Percentiles rank a stretch among this genome's conserved stretches.
Evolutionary conservation across 441 rosid genomes (phyloP).

Genomic region (Adansonia rubrostipa): DNA sequence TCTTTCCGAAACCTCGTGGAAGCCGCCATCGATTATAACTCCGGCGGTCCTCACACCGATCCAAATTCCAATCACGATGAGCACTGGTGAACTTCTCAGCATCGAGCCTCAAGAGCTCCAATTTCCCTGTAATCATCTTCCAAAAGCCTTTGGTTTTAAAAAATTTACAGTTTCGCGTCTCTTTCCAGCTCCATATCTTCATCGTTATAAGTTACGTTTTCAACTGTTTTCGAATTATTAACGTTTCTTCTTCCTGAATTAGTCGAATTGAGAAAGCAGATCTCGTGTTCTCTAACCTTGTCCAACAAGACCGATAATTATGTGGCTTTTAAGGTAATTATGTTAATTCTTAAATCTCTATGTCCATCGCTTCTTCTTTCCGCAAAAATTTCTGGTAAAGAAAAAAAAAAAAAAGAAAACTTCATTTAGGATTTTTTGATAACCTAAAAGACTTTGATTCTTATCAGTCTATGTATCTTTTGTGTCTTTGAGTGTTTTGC

Average conservation of each 20-base stretch:
- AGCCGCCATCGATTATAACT: background rate
- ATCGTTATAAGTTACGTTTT: slow-evolving; percentile 10
- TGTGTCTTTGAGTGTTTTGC: slow-evolving; percentile 25
- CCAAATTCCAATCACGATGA: slow-evolving; percentile 42
- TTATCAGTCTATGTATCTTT: background rate
- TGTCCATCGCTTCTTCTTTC: background rate
- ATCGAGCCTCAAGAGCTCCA: slow-evolving; percentile 83
- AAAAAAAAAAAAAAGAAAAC: background rate
- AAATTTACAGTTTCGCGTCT: background rate
- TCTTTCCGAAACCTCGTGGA: background rate
- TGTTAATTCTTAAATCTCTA: background rate
- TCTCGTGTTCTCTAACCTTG: slow-evolving; percentile 69
- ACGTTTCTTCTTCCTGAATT: background rate
- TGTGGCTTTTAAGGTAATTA: slow-evolving; percentile 77
- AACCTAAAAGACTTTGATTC: background rate
- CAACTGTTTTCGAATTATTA: slow-evolving; percentile 18
- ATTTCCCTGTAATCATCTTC: slow-evolving; percentile 59
- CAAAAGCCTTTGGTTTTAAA: background rate
- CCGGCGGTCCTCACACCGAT: slow-evolving; percentile 24
- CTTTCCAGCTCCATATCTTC: slow-evolving; percentile 24
- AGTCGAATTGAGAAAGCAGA: slow-evolving; percentile 87
- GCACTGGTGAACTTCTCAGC: slow-evolving; percentile 66
- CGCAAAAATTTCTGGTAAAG: background rate
- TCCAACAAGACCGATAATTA: slow-evolving; percentile 62
- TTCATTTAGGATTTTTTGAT: slow-evolving; percentile 8